Evolutionary conservation across 805 yeast genomes (phyloP).

Genomic region (Kluyveromyces aestuarii): DNA sequence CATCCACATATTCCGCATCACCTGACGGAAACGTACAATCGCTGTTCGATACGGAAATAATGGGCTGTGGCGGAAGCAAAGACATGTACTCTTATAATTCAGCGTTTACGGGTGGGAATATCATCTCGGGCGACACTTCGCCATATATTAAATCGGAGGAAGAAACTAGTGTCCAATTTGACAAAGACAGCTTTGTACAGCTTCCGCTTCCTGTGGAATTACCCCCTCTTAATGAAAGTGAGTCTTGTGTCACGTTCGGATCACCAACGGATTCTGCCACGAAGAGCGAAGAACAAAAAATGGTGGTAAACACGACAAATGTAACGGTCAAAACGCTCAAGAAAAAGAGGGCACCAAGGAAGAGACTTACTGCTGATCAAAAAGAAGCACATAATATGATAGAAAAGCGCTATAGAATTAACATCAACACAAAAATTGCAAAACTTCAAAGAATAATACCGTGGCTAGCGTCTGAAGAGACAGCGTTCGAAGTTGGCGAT

Average conservation of each 20-base stretch:
- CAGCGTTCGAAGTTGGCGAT: slow-evolving; percentile 44
- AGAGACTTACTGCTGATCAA: slow-evolving; percentile 48
- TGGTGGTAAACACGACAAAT: background rate
- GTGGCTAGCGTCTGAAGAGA: slow-evolving; percentile 52
- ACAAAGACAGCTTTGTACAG: background rate
- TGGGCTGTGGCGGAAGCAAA: background rate
- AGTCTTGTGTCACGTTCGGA: background rate
- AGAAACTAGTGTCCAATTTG: background rate
- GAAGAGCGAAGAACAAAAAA: background rate
- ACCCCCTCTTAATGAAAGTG: background rate
- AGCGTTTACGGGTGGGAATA: background rate
- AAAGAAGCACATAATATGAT: slow-evolving; percentile 66
- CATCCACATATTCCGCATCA: slow-evolving; percentile 1
- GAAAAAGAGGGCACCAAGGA: slow-evolving; percentile 42
- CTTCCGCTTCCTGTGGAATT: background rate
- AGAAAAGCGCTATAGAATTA: slow-evolving; percentile 62
- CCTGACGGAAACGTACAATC: slow-evolving; percentile 7
- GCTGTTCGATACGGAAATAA: slow-evolving; percentile 5
- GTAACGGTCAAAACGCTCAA: background rate
- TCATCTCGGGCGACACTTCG: slow-evolving; percentile 4
- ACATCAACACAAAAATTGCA: slow-evolving; percentile 64
- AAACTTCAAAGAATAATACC: slow-evolving; percentile 60
- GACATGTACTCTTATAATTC: background rate
- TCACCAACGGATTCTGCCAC: background rate
- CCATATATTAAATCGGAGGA: background rate